Percentiles rank a stretch among this genome's conserved stretches.
Evolutionary conservation across 106 monocot species (phyloP).

Genomic region (Acanthochlamys bracteata): DNA sequence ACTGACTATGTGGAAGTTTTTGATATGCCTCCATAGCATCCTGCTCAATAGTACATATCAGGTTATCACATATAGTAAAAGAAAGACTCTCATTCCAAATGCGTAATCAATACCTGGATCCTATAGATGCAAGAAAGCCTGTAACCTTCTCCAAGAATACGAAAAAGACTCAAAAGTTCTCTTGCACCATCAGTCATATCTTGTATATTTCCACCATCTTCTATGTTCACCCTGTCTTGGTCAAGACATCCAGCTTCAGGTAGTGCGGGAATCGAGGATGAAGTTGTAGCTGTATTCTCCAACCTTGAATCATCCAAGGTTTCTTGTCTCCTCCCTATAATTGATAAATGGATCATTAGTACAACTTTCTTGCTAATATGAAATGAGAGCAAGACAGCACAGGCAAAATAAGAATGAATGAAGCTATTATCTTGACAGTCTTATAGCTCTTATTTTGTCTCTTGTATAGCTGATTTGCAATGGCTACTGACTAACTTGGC

Average conservation of each 20-base stretch:
- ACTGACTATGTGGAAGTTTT: slow-evolving; percentile 75
- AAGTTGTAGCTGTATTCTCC: slow-evolving; percentile 33
- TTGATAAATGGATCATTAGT: slow-evolving; percentile 5
- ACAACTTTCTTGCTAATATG: no score
- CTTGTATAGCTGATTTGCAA: no score
- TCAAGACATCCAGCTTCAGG: slow-evolving; percentile 44
- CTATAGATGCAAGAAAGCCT: slow-evolving; percentile 75
- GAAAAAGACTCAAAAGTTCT: slow-evolving; percentile 70
- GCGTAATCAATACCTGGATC: slow-evolving; percentile 46
- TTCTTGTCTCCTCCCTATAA: slow-evolving; percentile 34
- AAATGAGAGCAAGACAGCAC: no score
- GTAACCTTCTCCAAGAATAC: slow-evolving; percentile 81
- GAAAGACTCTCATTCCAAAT: background rate
- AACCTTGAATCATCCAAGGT: slow-evolving; percentile 43
- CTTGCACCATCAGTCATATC: slow-evolving; percentile 31
- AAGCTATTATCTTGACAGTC: no score
- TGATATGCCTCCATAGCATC: slow-evolving; percentile 85
- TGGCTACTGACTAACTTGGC: no score
- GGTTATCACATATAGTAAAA: background rate
- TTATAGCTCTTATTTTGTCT: no score
- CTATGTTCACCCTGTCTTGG: slow-evolving; percentile 36
- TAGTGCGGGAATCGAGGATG: slow-evolving; percentile 39
- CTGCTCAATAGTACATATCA: slow-evolving; percentile 29
- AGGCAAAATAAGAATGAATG: no score
- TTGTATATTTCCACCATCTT: slow-evolving; percentile 19